Base-by-base conservation (phyloP, 2,329 filamentous ascomycete species). In the Aspergillus glaucus region DNA sequence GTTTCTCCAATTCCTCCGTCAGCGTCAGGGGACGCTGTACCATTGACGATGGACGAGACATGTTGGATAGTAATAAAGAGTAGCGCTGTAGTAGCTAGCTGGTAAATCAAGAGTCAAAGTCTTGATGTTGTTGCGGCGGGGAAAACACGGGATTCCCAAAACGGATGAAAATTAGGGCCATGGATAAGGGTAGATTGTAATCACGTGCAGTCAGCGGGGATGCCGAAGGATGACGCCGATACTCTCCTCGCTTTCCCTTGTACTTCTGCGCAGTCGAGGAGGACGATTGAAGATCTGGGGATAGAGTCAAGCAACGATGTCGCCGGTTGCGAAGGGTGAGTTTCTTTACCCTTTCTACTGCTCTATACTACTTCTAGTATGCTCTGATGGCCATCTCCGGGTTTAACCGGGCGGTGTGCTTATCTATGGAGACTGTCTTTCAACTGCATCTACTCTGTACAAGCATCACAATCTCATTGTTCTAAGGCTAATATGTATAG, bases 1-100 rank as follows among this genome's bases (percentile, higher is more conserved):
- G 76, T 68, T 86, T 91, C 73, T 98, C 93, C 46, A 98, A 78
- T 76, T 98, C 93, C 66, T 98, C 93, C 0, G 92, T 95, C 51
- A 96, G 77, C 4, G 88, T 88, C 51, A 97, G 75, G 26, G 77
- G 78, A 48, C 80, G 76, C 63, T 76, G 73, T 7, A 75, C 65
- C 14, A 72, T 67, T 19, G 70, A 63, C 24, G 67, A 72, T 48
- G 68, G 71, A 43, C 78, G 76, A 45, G 78, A 78, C 79, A 81
- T 80, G 22, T 32, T 62, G 9, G 21, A 14, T 12, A 19, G 14
- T 14, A 36, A 26, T 26, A 26, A 26, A 9, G 24, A 6, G 8
- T 8, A 26, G 24, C 9, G 3, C 6, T 26, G 8, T 8, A 26
- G 24, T 26, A 2, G 8, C 24, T 26, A 9, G 8, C 9, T 9